These are phyloP conservation scores for Amaranthus palmeri DNA, from an alignment of 148 eudicot genomes.

Conservation along the genomic window DNA sequence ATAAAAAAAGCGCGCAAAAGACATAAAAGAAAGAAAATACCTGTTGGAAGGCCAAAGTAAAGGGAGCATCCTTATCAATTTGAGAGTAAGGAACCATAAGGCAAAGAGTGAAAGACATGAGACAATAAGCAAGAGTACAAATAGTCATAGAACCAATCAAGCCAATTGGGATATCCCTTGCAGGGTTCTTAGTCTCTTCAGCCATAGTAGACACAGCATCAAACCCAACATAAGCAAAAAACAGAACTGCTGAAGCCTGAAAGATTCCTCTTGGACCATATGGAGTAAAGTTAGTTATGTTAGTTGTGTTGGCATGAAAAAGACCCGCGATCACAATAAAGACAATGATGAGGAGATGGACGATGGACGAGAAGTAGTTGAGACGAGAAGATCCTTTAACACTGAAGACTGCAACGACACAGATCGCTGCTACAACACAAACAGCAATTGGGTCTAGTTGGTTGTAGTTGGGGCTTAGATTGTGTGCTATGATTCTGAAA, in stretches of 20 bases:
- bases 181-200: conserved; percentile 58
- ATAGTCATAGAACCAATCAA: conserved; percentile 43
- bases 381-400: conserved; percentile 55
- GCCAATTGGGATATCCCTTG: conserved; percentile 49
- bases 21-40: not conserved
- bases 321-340: conserved; percentile 60
- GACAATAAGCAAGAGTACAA: conserved; percentile 28
- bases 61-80: conserved; percentile 41
- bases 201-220: conserved; percentile 57
- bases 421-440: conserved; percentile 29
- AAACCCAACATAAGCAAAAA: conserved; percentile 65
- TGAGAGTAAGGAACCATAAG: conserved; percentile 43
- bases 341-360: conserved; percentile 41
- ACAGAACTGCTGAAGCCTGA: conserved; percentile 53
- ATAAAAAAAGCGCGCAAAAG: not conserved
- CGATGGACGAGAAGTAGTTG: conserved; percentile 45
- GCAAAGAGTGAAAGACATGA: conserved; percentile 37
- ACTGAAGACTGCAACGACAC: conserved; percentile 37
- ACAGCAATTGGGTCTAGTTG: conserved; percentile 62
- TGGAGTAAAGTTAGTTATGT: conserved; percentile 31
- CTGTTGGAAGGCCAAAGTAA: conserved; percentile 42
- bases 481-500: conserved; percentile 34
- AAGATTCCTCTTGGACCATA: conserved; percentile 38
- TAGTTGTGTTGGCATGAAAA: conserved; percentile 34
- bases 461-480: conserved; percentile 31